Base-by-base conservation (phyloP, 495 filamentous ascomycete species). In the Mytilinidion resinicola region DNA sequence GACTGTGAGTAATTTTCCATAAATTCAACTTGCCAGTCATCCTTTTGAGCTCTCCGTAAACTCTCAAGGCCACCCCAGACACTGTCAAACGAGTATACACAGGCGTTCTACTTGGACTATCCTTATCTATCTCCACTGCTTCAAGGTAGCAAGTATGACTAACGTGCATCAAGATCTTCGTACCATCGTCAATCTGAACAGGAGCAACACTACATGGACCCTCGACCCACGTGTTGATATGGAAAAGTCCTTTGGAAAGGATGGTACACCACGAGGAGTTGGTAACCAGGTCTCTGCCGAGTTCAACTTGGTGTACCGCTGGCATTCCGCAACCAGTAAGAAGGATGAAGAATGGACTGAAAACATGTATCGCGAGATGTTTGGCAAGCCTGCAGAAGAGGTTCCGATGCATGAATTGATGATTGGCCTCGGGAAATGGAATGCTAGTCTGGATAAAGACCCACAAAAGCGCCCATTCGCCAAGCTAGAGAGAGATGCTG, bases 301-400 rank as follows among this genome's bases (percentile, higher is more conserved):
- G 68, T 89, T 88, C 71, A 87, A 87, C 65, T 69, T 89, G 34
- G 80, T 86, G 35, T 89, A 90, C 66, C 76, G 87, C 25, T 93
- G 88, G 87, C 89, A 93, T 70, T 85, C 86, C 10, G 86, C 85
- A 64, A 82, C 89, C 55, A 89, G 85, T 1, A 74, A 78, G 44
- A 81, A 81, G 49, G 89, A 93, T 61, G 85, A 89, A 53, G 74
- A 81, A 54, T 92, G 88, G 88, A 82, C 88, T 5, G 76, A 87
- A 57, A 77, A 82, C 11, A 76, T 85, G 55, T 89, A 85, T 65
- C 63, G 72, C 20, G 72, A 78, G 14, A 58, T 91, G n/a, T 88
- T 91, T 9, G 78, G 76, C 3, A 85, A 83, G 68, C 74, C 85
- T 12, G 74, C 76, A 3, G 61, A 61, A 5, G 63, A 80, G 0